phyloP scores from a whole-genome alignment of 2,329 filamentous ascomycete species.

The Coleophoma cylindrospora region DNA sequence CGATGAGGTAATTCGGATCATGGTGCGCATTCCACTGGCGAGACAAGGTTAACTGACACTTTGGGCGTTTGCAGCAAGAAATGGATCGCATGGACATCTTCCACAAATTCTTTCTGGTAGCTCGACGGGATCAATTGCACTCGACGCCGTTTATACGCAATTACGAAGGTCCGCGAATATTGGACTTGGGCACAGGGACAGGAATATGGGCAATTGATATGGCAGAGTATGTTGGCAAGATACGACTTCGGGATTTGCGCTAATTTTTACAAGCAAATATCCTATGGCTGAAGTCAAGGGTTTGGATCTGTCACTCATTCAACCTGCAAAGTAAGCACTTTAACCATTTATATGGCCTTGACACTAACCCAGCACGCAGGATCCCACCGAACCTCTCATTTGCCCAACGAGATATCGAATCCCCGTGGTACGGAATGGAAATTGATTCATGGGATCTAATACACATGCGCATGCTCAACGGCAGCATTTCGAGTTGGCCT shows the following conservation, averaged over 20 bases:
- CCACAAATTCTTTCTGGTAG: conserved; percentile 69
- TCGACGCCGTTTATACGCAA: conserved; percentile 29
- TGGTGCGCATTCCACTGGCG: conserved; percentile 1
- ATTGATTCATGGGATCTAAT: conserved; percentile 59
- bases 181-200: conserved; percentile 78
- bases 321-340: conserved; percentile 45
- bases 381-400: conserved; percentile 68
- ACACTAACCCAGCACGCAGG: conserved; percentile 33
- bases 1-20: conserved; percentile 54
- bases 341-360: too few relatives aligned
- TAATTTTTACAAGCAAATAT: conserved; percentile 39
- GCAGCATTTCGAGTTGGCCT: conserved; percentile 73
- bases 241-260: conserved; percentile 2
- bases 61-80: conserved; percentile 48
- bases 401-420: conserved; percentile 71
- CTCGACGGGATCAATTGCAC: conserved; percentile 45
- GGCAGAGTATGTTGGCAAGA: conserved; percentile 55
- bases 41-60: not conserved
- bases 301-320: conserved; percentile 57
- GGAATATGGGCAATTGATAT: conserved; percentile 91
- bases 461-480: conserved; percentile 73
- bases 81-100: conserved; percentile 77
- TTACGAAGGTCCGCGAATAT: conserved; percentile 34
- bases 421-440: conserved; percentile 55
- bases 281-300: conserved; percentile 54